Evolutionary conservation across 768 basidiomycete species (phyloP), one percentile per base, ranked within the genome.

Genomic region (Sarcomyxa edulis): DNA sequence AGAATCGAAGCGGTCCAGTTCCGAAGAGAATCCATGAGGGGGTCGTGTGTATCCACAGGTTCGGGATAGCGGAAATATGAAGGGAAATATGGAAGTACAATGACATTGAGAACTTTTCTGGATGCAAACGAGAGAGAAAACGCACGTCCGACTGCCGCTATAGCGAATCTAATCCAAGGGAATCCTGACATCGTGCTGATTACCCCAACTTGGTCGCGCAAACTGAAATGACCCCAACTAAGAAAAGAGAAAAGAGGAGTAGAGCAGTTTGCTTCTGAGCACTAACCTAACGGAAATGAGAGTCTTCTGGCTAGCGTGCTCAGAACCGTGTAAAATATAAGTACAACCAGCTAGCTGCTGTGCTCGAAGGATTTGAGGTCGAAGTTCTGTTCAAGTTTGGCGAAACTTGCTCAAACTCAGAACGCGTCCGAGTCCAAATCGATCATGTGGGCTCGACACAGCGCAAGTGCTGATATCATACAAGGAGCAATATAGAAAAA

Each of bases 121-220:
- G n/a, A n/a, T n/a, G n/a, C n/a, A n/a, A n/a, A n/a, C n/a, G 26
- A 35, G 19, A 44, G 45, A 15, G 27, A 33, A 25, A 38, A 75
- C 77, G 58, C 51, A 79, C 77, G 50, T 42, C 68, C 65, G 39
- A 66, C 41, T 4, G 76, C 65, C 35, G 62, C 48, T 4, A 66
- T 62, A 12, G 71, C 63, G 47, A 80, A 62, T 53, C 70, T 72
- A 48, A 66, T 53, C 78, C 78, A 81, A 21, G 78, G 78, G 58
- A 78, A 79, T 48, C 28, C 35, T n/a, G 61, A 53, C 69, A 77
- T 76, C 15, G 20, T 10, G 24, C 15, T 20, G 15, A 36, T 15
- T 25, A 36, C 11, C 15, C 35, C 16, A 15, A 23, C 35, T 8
- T 27, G 26, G 28, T 12, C n/a, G 28, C 12, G 16, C 8, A 12